Conservation (phyloP, 2,329 filamentous ascomycete species). For the Botrytis hyacinthi region DNA sequence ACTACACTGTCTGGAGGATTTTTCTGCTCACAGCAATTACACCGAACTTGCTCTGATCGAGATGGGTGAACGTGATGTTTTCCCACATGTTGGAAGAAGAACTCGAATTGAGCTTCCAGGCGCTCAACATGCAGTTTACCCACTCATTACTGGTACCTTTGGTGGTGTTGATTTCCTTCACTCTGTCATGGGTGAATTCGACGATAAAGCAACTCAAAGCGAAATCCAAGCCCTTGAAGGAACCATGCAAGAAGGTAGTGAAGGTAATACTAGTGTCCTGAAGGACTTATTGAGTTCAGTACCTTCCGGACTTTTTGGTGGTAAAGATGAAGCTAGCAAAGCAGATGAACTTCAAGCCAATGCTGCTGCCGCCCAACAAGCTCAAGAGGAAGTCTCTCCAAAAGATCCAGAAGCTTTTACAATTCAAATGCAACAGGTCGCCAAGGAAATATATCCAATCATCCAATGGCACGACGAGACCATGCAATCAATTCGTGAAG, state of each 20-base stretch:
- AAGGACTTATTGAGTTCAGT: conserved; percentile 79
- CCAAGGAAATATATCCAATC: conserved; percentile 80
- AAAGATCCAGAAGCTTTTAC: conserved; percentile 83
- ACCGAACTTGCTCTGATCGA: conserved; percentile 84
- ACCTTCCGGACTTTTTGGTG: conserved; percentile 75
- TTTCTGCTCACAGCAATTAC: conserved; percentile 92
- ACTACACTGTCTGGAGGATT: conserved; percentile 89
- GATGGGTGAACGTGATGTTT: conserved; percentile 75
- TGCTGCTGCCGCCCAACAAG: conserved; percentile 70
- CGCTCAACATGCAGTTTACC: conserved; percentile 66
- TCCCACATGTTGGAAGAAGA: conserved; percentile 79
- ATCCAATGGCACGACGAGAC: conserved; percentile 89
- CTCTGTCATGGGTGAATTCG: conserved; percentile 76
- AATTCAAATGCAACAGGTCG: conserved; percentile 68
- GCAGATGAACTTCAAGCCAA: conserved; percentile 78
- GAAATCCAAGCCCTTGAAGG: conserved; percentile 87
- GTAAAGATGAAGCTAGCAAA: conserved; percentile 69
- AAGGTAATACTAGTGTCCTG: conserved; percentile 69
- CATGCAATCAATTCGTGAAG: conserved; percentile 72
- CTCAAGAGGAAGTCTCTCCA: conserved; percentile 71
- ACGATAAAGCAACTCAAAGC: conserved; percentile 86
- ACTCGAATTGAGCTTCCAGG: conserved; percentile 71
- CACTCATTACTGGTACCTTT: conserved; percentile 86
- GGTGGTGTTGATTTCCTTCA: conserved; percentile 93
- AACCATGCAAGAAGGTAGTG: conserved; percentile 65